A percentile compares a stretch with the other conserved stretches of the same genome.
Conservation (phyloP, 2,329 filamentous ascomycete species). For the Cordyceps pruinosa region DNA sequence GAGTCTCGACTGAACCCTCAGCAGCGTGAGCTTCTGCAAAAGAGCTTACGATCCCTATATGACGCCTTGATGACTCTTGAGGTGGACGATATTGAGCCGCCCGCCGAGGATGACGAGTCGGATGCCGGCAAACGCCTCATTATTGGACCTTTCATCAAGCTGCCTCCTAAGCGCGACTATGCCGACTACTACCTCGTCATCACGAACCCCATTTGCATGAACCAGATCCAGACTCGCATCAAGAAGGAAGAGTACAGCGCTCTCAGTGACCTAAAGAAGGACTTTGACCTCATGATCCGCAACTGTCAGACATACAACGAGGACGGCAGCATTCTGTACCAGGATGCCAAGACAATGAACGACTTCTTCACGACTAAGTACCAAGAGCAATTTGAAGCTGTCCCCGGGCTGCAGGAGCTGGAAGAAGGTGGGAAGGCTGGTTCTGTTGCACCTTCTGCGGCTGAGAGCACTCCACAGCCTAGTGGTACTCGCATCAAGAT, state of each 20-base stretch:
- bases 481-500: slow-evolving; percentile 64
- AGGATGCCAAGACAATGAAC: slow-evolving; percentile 89
- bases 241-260: slow-evolving; percentile 90
- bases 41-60: slow-evolving; percentile 68
- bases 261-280: slow-evolving; percentile 71
- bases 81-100: slow-evolving; percentile 61
- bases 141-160: slow-evolving; percentile 88
- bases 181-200: slow-evolving; percentile 96
- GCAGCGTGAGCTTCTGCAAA: slow-evolving; percentile 71
- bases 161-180: slow-evolving; percentile 83
- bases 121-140: slow-evolving; percentile 65
- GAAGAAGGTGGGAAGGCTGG: slow-evolving; percentile 39
- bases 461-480: slow-evolving; percentile 58
- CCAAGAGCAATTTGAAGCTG: slow-evolving; percentile 45
- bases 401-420: slow-evolving; percentile 49
- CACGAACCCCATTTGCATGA: slow-evolving; percentile 88
- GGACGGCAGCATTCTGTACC: slow-evolving; percentile 83
- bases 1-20: slow-evolving; percentile 52
- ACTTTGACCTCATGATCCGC: slow-evolving; percentile 76
- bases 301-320: slow-evolving; percentile 97
- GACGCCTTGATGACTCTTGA: slow-evolving; percentile 79
- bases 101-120: slow-evolving; percentile 49
- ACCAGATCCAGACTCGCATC: slow-evolving; percentile 88
- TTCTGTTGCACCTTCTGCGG: slow-evolving; percentile 46
- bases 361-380: slow-evolving; percentile 50